Evolutionary conservation across 345 rosid genomes (phyloP).

Genomic region (Moricandia moricandioides): DNA sequence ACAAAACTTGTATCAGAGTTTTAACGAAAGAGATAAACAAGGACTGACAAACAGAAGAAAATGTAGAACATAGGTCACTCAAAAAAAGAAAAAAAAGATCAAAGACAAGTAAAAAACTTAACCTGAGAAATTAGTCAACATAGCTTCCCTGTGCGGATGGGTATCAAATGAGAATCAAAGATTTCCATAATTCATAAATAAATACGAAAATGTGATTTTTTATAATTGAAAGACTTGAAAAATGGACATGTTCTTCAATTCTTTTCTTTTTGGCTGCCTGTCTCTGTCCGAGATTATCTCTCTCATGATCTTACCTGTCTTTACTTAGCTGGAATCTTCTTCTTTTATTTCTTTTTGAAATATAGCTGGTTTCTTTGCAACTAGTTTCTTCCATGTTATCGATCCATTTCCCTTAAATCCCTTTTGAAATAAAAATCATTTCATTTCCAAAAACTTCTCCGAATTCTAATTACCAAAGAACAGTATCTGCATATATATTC

Average conservation of each 20-base stretch:
- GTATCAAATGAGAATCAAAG: not conserved
- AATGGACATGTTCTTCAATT: slow-evolving; percentile 14
- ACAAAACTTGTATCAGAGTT: not conserved
- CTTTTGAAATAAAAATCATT: not conserved
- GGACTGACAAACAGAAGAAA: not conserved
- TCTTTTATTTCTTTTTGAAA: not conserved
- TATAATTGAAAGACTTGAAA: not conserved
- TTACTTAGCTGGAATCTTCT: slow-evolving; percentile 27
- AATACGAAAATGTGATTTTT: not conserved
- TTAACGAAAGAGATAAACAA: not conserved
- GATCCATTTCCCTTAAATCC: not conserved
- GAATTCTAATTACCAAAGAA: not conserved
- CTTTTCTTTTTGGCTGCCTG: slow-evolving; percentile 14
- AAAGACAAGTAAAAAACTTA: not conserved
- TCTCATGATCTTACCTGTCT: slow-evolving; percentile 16
- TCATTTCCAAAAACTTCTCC: not conserved
- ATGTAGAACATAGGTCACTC: not conserved
- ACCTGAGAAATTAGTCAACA: not conserved
- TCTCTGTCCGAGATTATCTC: not conserved
- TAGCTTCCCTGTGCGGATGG: not conserved
- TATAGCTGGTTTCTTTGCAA: slow-evolving; percentile 19
- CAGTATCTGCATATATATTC: not conserved
- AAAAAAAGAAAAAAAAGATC: not conserved
- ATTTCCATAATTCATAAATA: not conserved
- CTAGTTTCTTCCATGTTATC: not conserved